Evolutionary conservation across 2,329 filamentous ascomycete genomes (phyloP), one percentile per base, ranked within the genome.

Genomic region (Lachnellula hyalina): DNA sequence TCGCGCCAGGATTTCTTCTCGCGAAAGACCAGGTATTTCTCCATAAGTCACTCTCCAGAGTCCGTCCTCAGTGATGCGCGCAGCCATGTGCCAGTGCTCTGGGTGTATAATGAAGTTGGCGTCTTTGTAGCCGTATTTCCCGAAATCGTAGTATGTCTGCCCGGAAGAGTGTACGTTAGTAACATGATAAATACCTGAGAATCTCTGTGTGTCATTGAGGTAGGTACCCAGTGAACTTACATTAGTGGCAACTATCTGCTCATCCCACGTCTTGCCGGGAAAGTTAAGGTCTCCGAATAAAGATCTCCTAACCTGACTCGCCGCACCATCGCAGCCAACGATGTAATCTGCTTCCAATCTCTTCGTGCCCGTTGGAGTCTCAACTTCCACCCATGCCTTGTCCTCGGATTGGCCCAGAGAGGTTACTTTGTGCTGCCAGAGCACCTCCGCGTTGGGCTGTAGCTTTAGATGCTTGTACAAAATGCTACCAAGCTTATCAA

Each of bases 31-130:
- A 0, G 75, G 72, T 0, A 70, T 70, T 60, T 86, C 84, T 51
- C 81, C 82, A 61, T 86, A 86, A 0, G 83, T 83, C 36, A 86
- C 78, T 14, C 83, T 78, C 72, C 83, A 86, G 9, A 86, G 68
- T 0, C 81, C 81, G 52, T 85, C 81, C 2, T 70, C 71, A 1
- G 77, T 81, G 58, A 86, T 80, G 42, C 74, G 77, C 2, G 83
- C 82, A 2, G 80, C 81, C 81, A 86, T 83, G 71, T 81, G 73
- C 68, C 80, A 85, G 62, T 86, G 74, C 21, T 81, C 77, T 0
- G 82, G 82, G 59, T 86, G 76, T 34, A 85, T 74, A 59, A 84
- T 80, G 66, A 85, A 85, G 65, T 83, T 83, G 12, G 76, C 75
- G 59, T 84, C 80, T 52, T 74, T 69, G 61, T 74, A 83, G 25